These are phyloP conservation scores for Tolypocladium album DNA, from an alignment of 2,329 filamentous ascomycete genomes.

Conservation along the genomic window DNA sequence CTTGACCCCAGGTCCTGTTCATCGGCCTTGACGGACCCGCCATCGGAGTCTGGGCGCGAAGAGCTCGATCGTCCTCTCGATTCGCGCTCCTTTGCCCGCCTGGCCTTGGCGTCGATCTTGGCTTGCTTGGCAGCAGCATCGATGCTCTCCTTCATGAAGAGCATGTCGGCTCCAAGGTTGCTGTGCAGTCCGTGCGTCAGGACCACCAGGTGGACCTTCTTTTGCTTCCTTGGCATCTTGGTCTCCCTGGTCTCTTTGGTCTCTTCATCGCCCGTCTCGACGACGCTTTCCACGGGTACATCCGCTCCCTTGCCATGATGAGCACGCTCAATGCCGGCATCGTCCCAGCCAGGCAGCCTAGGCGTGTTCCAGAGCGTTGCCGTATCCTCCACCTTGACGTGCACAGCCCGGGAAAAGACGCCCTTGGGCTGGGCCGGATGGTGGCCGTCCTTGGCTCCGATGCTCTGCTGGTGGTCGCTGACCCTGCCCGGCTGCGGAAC, in stretches of 20 bases:
- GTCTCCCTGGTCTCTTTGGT: conserved; percentile 15
- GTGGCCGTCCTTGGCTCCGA: conserved; percentile 43
- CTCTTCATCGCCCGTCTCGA: conserved; percentile 20
- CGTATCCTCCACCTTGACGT: conserved; percentile 76
- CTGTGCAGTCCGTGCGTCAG: conserved; percentile 92
- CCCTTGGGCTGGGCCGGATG: conserved; percentile 59
- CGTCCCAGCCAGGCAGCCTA: conserved; percentile 56
- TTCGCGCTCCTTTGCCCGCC: conserved; percentile 39
- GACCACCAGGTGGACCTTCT: conserved; percentile 82
- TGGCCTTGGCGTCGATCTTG: conserved; percentile 54
- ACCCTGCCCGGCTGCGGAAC: conserved; percentile 59
- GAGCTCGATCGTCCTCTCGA: conserved; percentile 1
- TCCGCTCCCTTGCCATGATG: conserved; percentile 13
- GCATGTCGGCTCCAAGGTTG: conserved; percentile 91
- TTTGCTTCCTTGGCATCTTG: conserved; percentile 40
- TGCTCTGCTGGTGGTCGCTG: conserved; percentile 62
- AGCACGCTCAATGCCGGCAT: conserved; percentile 22
- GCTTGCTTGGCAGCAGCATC: conserved; percentile 71
- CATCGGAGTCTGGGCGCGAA: not conserved
- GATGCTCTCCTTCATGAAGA: conserved; percentile 95
- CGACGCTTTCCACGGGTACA: conserved; percentile 20
- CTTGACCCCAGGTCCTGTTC: conserved; percentile 11
- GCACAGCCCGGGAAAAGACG: conserved; percentile 74
- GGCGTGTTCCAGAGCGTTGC: conserved; percentile 89
- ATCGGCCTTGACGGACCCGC: conserved; percentile 8